A percentile compares a stretch with the other conserved stretches of the same genome.
Evolutionary conservation across 169 alveolate genomes (phyloP).

Genomic region (Babesia ovis): DNA sequence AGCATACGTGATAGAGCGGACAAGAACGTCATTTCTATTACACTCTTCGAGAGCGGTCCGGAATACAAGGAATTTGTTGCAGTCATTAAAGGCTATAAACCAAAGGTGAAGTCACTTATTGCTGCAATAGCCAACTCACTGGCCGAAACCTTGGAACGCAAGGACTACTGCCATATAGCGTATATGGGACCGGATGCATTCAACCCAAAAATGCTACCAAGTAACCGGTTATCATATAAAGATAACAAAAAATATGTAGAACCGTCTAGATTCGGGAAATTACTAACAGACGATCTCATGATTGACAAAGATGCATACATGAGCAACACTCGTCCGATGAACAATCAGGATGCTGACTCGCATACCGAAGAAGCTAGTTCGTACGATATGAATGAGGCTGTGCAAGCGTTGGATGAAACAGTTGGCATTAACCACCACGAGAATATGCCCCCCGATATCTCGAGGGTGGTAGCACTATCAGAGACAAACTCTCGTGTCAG

Average conservation of each 20-base stretch:
- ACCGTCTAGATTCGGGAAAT: not conserved
- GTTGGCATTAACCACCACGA: not conserved
- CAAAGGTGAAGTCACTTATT: slow-evolving; percentile 46
- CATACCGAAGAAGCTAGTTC: not conserved
- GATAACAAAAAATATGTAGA: not conserved
- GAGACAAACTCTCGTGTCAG: slow-evolving; percentile 4
- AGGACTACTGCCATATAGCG: slow-evolving; percentile 57
- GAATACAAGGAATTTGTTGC: slow-evolving; percentile 61
- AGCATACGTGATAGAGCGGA: slow-evolving; percentile 25
- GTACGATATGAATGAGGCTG: not conserved
- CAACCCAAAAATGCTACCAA: slow-evolving; percentile 8
- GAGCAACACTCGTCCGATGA: not conserved
- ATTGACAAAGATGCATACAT: not conserved
- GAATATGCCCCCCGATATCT: not conserved
- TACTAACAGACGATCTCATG: not conserved
- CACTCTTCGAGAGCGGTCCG: slow-evolving; percentile 44
- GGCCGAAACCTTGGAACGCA: slow-evolving; percentile 43
- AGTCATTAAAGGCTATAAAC: slow-evolving; percentile 48
- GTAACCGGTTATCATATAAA: not conserved
- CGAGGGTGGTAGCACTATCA: slow-evolving; percentile 11
- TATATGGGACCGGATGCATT: slow-evolving; percentile 47
- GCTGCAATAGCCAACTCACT: slow-evolving; percentile 55
- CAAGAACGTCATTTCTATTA: slow-evolving; percentile 33
- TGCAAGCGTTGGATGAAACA: not conserved
- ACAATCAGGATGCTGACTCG: slow-evolving; percentile 8